Evolutionary conservation across 805 yeast genomes (phyloP), one percentile per base, ranked within the genome.

Genomic region (Brettanomyces anomalus): DNA sequence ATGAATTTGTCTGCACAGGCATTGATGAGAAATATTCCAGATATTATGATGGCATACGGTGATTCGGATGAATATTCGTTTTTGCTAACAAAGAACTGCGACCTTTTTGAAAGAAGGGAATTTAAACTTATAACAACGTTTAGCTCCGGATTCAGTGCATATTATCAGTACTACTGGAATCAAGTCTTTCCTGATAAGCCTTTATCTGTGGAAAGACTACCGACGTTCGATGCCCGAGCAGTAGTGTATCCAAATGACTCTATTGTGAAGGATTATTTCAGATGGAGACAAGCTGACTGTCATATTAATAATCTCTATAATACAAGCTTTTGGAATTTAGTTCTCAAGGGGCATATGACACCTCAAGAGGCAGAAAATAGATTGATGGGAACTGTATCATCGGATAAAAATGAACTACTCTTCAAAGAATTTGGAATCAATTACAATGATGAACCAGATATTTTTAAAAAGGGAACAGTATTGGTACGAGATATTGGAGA

Each of bases 281-380:
- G 84, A 44, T 93, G 98, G 98, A 72, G 98, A 50, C 97, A 86
- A 57, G 97, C 82, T 1, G 98, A 93, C 58, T 93, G 93, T 41
- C 98, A 93, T 64, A 93, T 93, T 43, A 93, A 93, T 60, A 93
- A 93, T 59, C 63, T 93, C 46, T 93, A 90, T 67, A 93, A 93
- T 57, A 93, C 98, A 0, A 69, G 87, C 0, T 93, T 93, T 58
- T 93, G 98, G 98, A 69, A 77, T 5, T 67, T 93, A 53, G 90
- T 93, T 0, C 57, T 67, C 16, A 68, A 73, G 47, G 88, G 93
- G 15, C 81, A 80, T 0, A 44, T 84, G 62, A 72, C 82, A 0
- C 78, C 94, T 0, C 76, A 76, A 48, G 93, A 87, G 32, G 94
- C 97, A 0, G 97, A 93, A 54, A 70, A 77, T 39, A 67, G 62